phyloP scores from a whole-genome alignment of 495 filamentous ascomycete species.

The Annulohypoxylon bovei region DNA sequence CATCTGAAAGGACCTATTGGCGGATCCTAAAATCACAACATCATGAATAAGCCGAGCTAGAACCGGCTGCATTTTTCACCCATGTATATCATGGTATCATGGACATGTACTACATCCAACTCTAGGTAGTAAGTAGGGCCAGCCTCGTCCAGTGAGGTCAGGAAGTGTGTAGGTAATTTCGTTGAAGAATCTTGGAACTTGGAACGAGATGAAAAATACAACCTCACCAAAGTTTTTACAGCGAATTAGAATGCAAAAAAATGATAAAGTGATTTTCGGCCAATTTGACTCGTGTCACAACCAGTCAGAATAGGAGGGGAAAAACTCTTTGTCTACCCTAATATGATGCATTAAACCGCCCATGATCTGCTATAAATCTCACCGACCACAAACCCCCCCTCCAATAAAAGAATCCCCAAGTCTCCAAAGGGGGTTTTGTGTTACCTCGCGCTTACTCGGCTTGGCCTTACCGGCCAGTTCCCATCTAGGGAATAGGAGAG shows the following conservation, averaged over 20 bases:
- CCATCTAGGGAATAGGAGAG: background rate
- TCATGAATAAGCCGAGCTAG: constrained; percentile 8
- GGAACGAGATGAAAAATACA: constrained; percentile 4
- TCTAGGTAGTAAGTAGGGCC: background rate
- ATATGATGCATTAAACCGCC: background rate
- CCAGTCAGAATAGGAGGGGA: background rate
- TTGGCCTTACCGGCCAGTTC: constrained; percentile 1
- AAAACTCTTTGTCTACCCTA: background rate
- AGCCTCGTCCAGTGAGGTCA: background rate
- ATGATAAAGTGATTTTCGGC: background rate
- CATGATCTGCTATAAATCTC: constrained; percentile 12
- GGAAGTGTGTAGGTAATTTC: background rate
- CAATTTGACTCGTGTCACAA: background rate
- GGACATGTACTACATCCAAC: background rate
- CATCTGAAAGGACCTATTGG: background rate
- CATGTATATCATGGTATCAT: background rate
- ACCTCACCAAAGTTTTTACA: background rate
- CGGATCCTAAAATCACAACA: background rate
- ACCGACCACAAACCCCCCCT: background rate
- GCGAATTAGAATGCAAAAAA: constrained; percentile 2
- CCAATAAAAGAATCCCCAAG: background rate
- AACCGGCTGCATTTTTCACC: background rate
- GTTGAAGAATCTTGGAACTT: background rate
- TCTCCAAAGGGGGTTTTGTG: constrained; percentile 4
- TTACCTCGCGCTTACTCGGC: constrained; percentile 36